Base-by-base conservation (phyloP, 2,329 filamentous ascomycete genomes). In the Aspergillus udagawae region DNA sequence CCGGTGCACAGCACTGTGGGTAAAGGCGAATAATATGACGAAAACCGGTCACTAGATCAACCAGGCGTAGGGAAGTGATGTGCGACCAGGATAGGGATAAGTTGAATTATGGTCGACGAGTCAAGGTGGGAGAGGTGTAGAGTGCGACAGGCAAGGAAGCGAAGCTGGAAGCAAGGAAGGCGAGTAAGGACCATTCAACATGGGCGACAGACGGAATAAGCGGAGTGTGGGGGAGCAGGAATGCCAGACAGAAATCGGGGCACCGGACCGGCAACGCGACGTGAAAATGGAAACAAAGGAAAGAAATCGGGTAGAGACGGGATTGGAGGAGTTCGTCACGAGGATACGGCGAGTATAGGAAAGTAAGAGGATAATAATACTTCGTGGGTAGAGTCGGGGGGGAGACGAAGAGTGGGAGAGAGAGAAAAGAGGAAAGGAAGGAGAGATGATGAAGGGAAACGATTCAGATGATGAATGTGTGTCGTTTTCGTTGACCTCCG, bases 221-320 rank as follows among this genome's bases (percentile, higher is more conserved):
- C 67, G 66, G 68, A 71, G 70, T 72, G 70, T 72, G 70, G 70
- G 69, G 70, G 67, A 71, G 62, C 63, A 62, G 53, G 63, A 63
- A 62, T 56, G 57, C 56, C 63, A 61, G 63, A 56, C 63, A 60
- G 62, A 58, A 63, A 64, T 68, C 65, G 69, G 69, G 66, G 69
- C 62, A 63, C 61, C 68, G 66, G 67, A 65, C 67, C 66, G 68
- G 67, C 52, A 69, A 62, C 54, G 59, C 55, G 54, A 60, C 48
- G 50, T 47, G 48, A 55, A 49, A 47, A 53, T n/a, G 47, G 52
- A 48, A 54, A 48, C 47, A 42, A 60, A 41, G 51, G 49, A 38
- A 54, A 56, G 49, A 49, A 54, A 53, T 20, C 44, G 44, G 44
- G 55, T 51, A 53, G 53, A 53, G 59, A 62, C 57, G 50, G 58